Percentiles rank a stretch among this genome's conserved stretches.
phyloP scores from a whole-genome alignment of 768 basidiomycete genomes.

The Cytidiella melzeri region DNA sequence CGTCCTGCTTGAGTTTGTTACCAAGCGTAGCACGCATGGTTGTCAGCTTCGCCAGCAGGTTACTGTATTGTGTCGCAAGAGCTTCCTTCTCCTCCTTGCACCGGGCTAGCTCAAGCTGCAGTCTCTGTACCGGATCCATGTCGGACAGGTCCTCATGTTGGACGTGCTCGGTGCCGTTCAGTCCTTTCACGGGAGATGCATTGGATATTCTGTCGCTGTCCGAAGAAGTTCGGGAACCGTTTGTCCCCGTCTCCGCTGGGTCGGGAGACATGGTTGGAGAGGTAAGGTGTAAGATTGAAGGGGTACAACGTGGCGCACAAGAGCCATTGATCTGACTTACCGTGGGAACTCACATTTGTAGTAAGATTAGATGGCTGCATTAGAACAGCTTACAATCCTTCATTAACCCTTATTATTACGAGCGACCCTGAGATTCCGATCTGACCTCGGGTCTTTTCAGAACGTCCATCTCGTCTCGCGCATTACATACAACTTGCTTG shows the following conservation, averaged over 20 bases:
- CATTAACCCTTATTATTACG: too few species aligned
- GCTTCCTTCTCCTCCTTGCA: constrained; percentile 83
- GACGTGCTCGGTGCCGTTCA: constrained; percentile 19
- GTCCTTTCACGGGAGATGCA: constrained; percentile 22
- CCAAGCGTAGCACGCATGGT: constrained; percentile 91
- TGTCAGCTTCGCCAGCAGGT: constrained; percentile 81
- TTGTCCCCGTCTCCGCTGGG: constrained; percentile 11
- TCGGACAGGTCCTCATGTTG: constrained; percentile 29
- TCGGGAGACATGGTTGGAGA: constrained; percentile 4
- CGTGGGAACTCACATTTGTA: too few species aligned
- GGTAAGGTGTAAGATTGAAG: too few species aligned
- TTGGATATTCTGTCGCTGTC: constrained; percentile 20
- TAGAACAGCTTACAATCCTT: too few species aligned
- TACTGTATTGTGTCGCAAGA: constrained; percentile 80
- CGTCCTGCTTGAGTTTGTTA: constrained; percentile 93
- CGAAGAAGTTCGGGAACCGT: constrained; percentile 20
- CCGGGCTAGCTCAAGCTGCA: constrained; percentile 71
- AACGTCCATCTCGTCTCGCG: too few species aligned
- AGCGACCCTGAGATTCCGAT: too few species aligned
- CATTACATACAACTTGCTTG: too few species aligned
- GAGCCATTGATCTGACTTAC: too few species aligned
- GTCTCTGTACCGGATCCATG: constrained; percentile 46
- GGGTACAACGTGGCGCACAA: too few species aligned
- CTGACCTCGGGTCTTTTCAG: too few species aligned
- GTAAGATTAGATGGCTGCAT: too few species aligned